A percentile compares a stretch with the other conserved stretches of the same genome.
phyloP scores from a whole-genome alignment of 495 filamentous ascomycete species.

The Astrocystis sublimbata region DNA sequence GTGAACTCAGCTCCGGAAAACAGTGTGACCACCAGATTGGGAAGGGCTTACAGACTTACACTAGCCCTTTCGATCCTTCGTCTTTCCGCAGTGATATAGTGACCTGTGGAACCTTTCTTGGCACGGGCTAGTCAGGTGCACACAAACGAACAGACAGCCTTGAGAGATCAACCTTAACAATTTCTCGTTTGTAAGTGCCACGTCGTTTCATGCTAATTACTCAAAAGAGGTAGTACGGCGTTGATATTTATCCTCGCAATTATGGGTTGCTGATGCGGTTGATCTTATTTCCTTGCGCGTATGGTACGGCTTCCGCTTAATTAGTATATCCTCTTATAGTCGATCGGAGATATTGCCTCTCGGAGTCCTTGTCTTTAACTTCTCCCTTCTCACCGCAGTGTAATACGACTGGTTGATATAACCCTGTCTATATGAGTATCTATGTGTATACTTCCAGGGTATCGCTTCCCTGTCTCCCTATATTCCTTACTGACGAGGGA shows the following conservation, averaged over 20 bases:
- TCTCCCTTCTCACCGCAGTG: conserved; percentile 2
- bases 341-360: conserved; percentile 9
- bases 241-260: neutral
- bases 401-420: conserved; percentile 10
- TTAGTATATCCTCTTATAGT: neutral
- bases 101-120: conserved; percentile 12
- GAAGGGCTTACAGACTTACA: conserved; percentile 16
- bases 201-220: conserved; percentile 17
- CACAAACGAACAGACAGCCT: conserved; percentile 10
- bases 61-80: conserved; percentile 21
- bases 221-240: conserved; percentile 3
- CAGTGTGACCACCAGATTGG: conserved; percentile 16
- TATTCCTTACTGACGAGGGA: conserved; percentile 9
- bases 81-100: conserved; percentile 4
- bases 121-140: conserved; percentile 1
- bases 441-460: conserved; percentile 2
- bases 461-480: conserved; percentile 7
- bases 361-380: conserved; percentile 3
- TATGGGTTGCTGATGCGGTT: neutral
- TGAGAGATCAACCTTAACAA: conserved; percentile 20
- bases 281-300: neutral
- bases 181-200: conserved; percentile 19
- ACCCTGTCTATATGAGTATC: conserved; percentile 18
- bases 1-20: conserved; percentile 20
- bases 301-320: neutral